These are phyloP conservation scores for Auricularia auricula-judae DNA, from an alignment of 768 basidiomycete species.

Conservation along the genomic window DNA sequence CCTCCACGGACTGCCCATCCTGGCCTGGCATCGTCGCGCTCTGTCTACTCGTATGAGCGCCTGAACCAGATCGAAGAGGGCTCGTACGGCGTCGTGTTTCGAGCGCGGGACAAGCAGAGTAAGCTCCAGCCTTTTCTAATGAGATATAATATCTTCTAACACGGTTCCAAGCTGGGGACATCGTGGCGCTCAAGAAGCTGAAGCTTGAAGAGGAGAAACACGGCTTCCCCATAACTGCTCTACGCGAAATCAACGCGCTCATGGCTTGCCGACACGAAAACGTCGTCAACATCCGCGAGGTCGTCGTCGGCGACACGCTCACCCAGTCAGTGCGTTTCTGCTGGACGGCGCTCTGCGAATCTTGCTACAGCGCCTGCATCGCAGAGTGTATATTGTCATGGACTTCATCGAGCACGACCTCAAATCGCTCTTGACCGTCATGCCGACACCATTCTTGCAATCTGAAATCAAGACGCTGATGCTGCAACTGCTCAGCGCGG, in stretches of 20 bases:
- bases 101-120: constrained; percentile 70
- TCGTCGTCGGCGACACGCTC: constrained; percentile 95
- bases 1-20: constrained; percentile 73
- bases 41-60: constrained; percentile 87
- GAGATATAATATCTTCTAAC: constrained; percentile 20
- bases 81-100: constrained; percentile 92
- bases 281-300: constrained; percentile 92
- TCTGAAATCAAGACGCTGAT: constrained; percentile 97
- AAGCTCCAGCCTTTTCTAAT: too few relatives aligned
- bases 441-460: constrained; percentile 94
- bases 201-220: constrained; percentile 99
- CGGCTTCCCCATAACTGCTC: constrained; percentile 93
- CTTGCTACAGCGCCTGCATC: constrained; percentile 5
- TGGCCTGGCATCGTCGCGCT: constrained; percentile 73
- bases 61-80: constrained; percentile 99
- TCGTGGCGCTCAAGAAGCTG: constrained; percentile 94
- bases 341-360: not conserved
- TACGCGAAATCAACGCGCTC: constrained; percentile 92
- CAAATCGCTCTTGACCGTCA: constrained; percentile 85
- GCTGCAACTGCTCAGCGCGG: constrained; percentile 85
- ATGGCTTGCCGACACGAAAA: constrained; percentile 93
- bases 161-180: constrained; percentile 55
- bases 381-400: constrained; percentile 97
- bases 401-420: constrained; percentile 99
- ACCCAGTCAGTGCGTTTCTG: constrained; percentile 74